These are phyloP conservation scores for Cutaneotrichosporon cavernicola DNA, from an alignment of 1,284 basidiomycete species.

Conservation along the genomic window DNA sequence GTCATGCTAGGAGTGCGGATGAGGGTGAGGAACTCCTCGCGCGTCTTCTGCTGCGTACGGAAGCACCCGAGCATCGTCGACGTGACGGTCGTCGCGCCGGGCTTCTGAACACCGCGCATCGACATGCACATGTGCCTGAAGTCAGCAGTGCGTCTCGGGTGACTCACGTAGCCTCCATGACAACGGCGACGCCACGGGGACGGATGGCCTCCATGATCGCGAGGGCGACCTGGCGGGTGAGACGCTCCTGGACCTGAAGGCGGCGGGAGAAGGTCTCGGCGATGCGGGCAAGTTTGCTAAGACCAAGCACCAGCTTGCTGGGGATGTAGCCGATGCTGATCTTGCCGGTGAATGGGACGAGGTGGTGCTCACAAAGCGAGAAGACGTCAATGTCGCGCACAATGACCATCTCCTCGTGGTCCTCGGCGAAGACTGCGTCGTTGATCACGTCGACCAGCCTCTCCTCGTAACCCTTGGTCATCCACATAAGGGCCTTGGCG, in stretches of 20 bases:
- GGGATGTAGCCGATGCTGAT: slow-evolving; percentile 89
- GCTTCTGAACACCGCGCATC: slow-evolving; percentile 99
- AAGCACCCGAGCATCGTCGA: slow-evolving; percentile 99
- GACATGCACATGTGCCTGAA: slow-evolving; percentile 97
- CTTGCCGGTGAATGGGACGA: slow-evolving; percentile 98
- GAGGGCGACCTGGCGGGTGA: slow-evolving; percentile 96
- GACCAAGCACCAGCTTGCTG: slow-evolving; percentile 87
- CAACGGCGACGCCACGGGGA: slow-evolving; percentile 96
- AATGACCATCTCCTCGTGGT: slow-evolving; percentile 99
- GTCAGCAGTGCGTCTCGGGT: not conserved
- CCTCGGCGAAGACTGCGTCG: slow-evolving; percentile 97
- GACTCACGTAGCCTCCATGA: slow-evolving; percentile 94
- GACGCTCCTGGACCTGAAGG: slow-evolving; percentile 93
- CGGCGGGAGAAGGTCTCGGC: slow-evolving; percentile 96
- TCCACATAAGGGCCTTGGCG: slow-evolving; percentile 96
- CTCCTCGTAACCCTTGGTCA: slow-evolving; percentile 99
- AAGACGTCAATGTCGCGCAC: slow-evolving; percentile 97
- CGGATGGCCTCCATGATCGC: slow-evolving; percentile 97
- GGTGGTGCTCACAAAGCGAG: slow-evolving; percentile 96
- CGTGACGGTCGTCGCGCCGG: slow-evolving; percentile 90
- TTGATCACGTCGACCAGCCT: slow-evolving; percentile 93
- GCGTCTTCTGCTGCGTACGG: slow-evolving; percentile 92
- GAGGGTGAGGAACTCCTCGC: slow-evolving; percentile 67
- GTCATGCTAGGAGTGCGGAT: slow-evolving; percentile 43
- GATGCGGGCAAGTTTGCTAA: slow-evolving; percentile 96